Percentiles rank a stretch among this genome's conserved stretches.
Evolutionary conservation across 2,329 filamentous ascomycete species (phyloP).

Genomic region (Aspergillus udagawae): DNA sequence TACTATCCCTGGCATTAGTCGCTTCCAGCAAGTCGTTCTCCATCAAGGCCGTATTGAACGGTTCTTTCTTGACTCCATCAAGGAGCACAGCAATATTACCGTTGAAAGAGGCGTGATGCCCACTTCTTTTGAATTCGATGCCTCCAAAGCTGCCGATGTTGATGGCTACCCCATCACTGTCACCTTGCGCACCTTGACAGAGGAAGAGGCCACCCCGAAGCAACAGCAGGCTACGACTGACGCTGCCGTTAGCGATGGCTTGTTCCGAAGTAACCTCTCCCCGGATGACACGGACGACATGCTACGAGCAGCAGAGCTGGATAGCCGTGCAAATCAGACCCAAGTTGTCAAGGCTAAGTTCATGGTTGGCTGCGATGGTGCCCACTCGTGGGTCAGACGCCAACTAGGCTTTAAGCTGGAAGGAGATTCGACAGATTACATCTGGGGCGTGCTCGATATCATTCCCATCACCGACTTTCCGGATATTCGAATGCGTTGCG

Average conservation of each 20-base stretch:
- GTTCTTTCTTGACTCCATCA: slow-evolving; percentile 61
- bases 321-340: slow-evolving; percentile 24
- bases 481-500: slow-evolving; percentile 56
- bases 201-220: slow-evolving; percentile 55
- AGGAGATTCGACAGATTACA: slow-evolving; percentile 49
- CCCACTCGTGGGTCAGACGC: slow-evolving; percentile 61
- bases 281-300: slow-evolving; percentile 57
- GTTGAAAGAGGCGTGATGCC: slow-evolving; percentile 62
- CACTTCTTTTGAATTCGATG: slow-evolving; percentile 52
- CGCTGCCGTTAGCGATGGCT: slow-evolving; percentile 43
- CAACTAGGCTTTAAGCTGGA: slow-evolving; percentile 55
- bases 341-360: slow-evolving; percentile 54
- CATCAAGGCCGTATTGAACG: slow-evolving; percentile 69
- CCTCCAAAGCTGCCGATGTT: slow-evolving; percentile 43
- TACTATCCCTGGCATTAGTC: slow-evolving; percentile 57
- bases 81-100: slow-evolving; percentile 50
- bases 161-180: slow-evolving; percentile 59
- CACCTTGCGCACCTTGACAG: slow-evolving; percentile 53
- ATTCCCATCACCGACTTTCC: slow-evolving; percentile 56
- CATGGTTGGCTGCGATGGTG: slow-evolving; percentile 65
- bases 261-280: slow-evolving; percentile 58
- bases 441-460: slow-evolving; percentile 50
- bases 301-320: slow-evolving; percentile 19
- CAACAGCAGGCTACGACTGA: slow-evolving; percentile 34
- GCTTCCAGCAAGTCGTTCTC: slow-evolving; percentile 63